Evolutionary conservation across 148 eudicot genomes (phyloP).

Genomic region (Polygonum aviculare): DNA sequence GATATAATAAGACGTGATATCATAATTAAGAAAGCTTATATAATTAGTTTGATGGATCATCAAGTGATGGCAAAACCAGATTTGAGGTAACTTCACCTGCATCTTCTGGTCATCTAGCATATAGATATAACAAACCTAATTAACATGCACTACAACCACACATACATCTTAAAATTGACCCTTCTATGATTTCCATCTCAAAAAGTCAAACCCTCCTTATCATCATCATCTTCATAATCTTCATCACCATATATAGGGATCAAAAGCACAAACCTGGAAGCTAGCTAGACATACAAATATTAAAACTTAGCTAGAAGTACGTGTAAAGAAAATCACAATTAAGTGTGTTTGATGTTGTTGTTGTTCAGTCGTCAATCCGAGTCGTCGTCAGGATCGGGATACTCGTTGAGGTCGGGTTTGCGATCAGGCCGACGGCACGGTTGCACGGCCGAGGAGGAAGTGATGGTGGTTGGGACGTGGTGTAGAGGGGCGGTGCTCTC

Average conservation of each 20-base stretch:
- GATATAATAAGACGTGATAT: background rate
- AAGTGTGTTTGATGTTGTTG: no score
- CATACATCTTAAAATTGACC: background rate
- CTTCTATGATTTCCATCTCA: background rate
- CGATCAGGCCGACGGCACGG: background rate
- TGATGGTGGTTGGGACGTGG: background rate
- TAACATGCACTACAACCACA: no score
- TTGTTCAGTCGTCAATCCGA: no score
- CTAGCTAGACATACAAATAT: no score
- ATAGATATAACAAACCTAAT: no score
- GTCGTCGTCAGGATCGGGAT: conserved; percentile 58
- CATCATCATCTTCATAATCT: no score
- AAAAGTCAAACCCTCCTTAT: background rate
- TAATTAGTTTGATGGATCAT: background rate
- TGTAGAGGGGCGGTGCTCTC: conserved; percentile 19
- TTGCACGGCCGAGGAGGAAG: background rate
- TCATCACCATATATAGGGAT: background rate
- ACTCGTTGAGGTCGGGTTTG: conserved; percentile 70
- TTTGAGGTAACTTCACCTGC: background rate
- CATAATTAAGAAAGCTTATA: background rate
- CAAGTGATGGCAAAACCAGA: background rate
- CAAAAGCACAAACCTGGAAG: background rate
- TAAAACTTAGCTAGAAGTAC: background rate
- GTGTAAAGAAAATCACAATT: no score
- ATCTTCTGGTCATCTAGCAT: background rate